Base-by-base conservation (phyloP, 73 alveolate genomes). In the Symbiodinium natans region DNA sequence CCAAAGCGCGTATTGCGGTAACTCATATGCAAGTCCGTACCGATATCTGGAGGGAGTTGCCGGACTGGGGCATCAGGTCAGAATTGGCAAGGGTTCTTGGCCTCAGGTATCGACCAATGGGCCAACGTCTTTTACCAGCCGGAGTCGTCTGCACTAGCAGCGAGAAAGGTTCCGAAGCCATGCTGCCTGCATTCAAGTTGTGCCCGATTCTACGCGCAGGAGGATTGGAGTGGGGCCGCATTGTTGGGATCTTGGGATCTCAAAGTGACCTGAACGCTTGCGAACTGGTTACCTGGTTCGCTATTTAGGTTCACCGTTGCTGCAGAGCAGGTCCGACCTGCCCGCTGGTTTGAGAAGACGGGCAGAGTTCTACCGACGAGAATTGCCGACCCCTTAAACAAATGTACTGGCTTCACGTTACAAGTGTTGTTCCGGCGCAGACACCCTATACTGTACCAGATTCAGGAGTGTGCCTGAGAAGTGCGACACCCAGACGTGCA, bases 1-100 rank as follows among this genome's bases (percentile, higher is more conserved):
- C 41, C 85, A 87, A 82, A 87, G 94, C 84, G 63, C 94, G 2
- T 87, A 87, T 27, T 43, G 94, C 68, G 74, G 94, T 68, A 34
- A 3, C 59, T n/a, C 23, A 85, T n/a, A 13, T 9, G 33, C 34
- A 21, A 52, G 17, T 15, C n/a, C n/a, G n/a, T n/a, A n/a, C n/a
- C n/a, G n/a, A n/a, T n/a, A n/a, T n/a, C n/a, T n/a, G n/a, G n/a
- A n/a, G n/a, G n/a, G n/a, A n/a, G n/a, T n/a, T n/a, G n/a, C n/a
- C n/a, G n/a, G n/a, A n/a, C n/a, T n/a, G n/a, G n/a, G n/a, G n/a
- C n/a, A n/a, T n/a, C n/a, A n/a, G n/a, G n/a, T n/a, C n/a, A n/a
- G n/a, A n/a, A n/a, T n/a, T n/a, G n/a, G n/a, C 59, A 46, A 46
- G 6, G 59, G 6, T 46, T 46, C 59, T 46, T n/a, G n/a, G n/a